Base-by-base conservation (phyloP, 192 early-diverging fungal species). In the Coemansia sp. region DNA sequence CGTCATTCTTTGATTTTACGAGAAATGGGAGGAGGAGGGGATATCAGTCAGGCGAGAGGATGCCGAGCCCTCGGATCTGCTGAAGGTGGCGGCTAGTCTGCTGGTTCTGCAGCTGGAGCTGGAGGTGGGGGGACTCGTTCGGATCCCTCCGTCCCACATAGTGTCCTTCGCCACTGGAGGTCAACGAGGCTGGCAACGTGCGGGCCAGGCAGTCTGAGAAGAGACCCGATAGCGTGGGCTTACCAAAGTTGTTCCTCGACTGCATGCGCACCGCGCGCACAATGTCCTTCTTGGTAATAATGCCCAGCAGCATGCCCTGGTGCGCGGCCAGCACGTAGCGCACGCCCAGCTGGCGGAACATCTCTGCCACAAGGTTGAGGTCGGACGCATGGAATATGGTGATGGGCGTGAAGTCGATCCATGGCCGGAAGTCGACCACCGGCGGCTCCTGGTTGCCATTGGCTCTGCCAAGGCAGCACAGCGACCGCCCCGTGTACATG, bases 251-350 rank as follows among this genome's bases (percentile, higher is more conserved):
- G 41, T 70, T 73, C 29, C 79, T 54, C 60, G 73, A 59, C 61
- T 81, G 79, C 79, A 75, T 67, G 42, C 73, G 73, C 40, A 81
- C 73, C 1, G 67, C 76, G 41, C 84, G 75, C 49, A 90, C 67
- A 36, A 90, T 80, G 58, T 89, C 88, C 74, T 90, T 90, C 53
- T 90, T 90, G 3, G 89, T 90, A 59, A 90, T 87, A 32, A 90
- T 70, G 15, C 89, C 89, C 2, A 86, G 69, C 25, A 90, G 64
- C 35, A 76, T 65, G 5, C 84, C 88, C 52, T 87, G 80, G 62
- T 87, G 83, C 1, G 86, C 83, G 22, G 86, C 80, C 19, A 90
- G 49, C 11, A 86, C 75, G 58, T 90, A 88, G 6, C 87, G 83
- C 22, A 90, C 71, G 22, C 88, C 88, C 75, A 90, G 73, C 73